These are phyloP conservation scores for Crinitomyces ghanaensis DNA, from an alignment of 805 yeast genomes.

Conservation along the genomic window DNA sequence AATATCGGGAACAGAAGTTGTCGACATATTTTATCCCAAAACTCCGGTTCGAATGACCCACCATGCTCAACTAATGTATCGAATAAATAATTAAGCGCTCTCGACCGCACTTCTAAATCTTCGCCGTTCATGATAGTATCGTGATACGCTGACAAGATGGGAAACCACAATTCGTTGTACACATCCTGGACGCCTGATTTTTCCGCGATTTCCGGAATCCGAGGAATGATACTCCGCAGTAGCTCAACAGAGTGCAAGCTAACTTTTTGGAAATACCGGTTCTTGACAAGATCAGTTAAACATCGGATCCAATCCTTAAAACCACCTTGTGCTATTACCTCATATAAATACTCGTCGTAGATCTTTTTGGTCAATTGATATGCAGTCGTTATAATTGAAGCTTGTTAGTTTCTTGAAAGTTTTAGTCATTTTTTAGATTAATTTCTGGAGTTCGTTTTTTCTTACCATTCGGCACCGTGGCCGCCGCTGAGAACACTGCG, in stretches of 20 bases:
- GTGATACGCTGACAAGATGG: conserved; percentile 73
- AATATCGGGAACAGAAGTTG: conserved; percentile 84
- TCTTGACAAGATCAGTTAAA: conserved; percentile 72
- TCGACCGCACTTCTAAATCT: conserved; percentile 86
- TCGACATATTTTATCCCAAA: conserved; percentile 76
- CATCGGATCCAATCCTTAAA: conserved; percentile 56
- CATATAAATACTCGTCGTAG: conserved; percentile 47
- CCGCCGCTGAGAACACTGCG: conserved; percentile 65
- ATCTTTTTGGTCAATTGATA: conserved; percentile 53
- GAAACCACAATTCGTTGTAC: conserved; percentile 56
- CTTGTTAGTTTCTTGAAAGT: conserved; percentile 24
- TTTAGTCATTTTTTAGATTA: background rate
- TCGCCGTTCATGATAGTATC: conserved; percentile 87
- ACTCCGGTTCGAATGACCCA: conserved; percentile 52
- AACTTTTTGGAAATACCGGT: conserved; percentile 66
- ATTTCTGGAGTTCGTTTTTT: background rate
- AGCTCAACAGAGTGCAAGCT: conserved; percentile 74
- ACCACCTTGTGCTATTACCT: conserved; percentile 60
- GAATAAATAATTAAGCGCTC: conserved; percentile 74
- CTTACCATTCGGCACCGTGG: conserved; percentile 35
- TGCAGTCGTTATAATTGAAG: conserved; percentile 49
- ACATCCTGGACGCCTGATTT: conserved; percentile 21
- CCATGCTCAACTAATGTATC: conserved; percentile 75
- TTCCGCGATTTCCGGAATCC: conserved; percentile 32
- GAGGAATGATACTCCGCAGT: conserved; percentile 48